phyloP scores from a whole-genome alignment of 306 rosid species.

The Alnus glutinosa region DNA sequence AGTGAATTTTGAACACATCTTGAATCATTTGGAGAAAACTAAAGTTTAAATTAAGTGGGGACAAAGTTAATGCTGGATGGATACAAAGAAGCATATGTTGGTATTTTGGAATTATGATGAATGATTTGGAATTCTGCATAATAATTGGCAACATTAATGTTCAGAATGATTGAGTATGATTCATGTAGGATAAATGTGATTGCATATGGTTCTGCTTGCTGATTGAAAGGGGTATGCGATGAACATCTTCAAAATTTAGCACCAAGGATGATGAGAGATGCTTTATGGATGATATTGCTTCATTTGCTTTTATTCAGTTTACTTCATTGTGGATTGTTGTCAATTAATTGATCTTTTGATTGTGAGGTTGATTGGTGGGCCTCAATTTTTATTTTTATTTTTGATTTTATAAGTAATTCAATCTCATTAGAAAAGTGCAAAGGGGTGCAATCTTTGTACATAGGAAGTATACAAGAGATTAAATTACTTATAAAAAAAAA shows the following conservation, averaged over 20 bases:
- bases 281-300: no score
- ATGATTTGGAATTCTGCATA: no score
- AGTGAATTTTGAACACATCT: no score
- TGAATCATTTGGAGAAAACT: neutral
- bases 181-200: neutral
- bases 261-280: neutral
- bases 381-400: no score
- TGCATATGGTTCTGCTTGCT: neutral
- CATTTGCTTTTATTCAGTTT: no score
- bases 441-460: no score
- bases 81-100: neutral
- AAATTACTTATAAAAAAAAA: no score
- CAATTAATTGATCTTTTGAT: neutral
- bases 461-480: no score
- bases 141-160: neutral
- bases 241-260: neutral
- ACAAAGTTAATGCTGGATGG: neutral
- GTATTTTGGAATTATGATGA: neutral
- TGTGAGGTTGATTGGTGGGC: neutral
- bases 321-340: neutral
- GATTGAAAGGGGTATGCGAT: neutral
- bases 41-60: neutral
- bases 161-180: neutral
- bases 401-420: no score
- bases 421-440: no score